Evolutionary conservation across 2,329 filamentous ascomycete species (phyloP).

Genomic region (Sarocladium kiliense): DNA sequence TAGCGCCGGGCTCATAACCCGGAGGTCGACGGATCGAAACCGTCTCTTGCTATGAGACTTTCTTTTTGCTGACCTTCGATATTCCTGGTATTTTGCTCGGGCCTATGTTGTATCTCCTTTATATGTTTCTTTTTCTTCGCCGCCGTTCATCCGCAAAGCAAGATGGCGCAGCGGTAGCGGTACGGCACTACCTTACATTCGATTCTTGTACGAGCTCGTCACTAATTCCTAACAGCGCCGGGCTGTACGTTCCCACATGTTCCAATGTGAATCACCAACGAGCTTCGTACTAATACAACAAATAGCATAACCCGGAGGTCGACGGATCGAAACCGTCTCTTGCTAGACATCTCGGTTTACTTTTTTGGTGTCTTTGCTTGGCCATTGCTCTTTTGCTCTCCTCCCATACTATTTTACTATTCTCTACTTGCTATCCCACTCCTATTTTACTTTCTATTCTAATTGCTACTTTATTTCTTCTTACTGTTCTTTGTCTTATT

Average conservation of each 20-base stretch:
- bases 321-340: conserved; percentile 4
- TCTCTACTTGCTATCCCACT: too few species aligned
- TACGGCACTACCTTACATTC: neutral
- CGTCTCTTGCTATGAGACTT: conserved; percentile 6
- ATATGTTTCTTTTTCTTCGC: neutral
- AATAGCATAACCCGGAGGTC: conserved; percentile 1
- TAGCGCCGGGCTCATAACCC: conserved; percentile 6
- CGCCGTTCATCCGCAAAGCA: neutral
- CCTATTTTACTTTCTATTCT: too few species aligned
- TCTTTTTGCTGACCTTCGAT: neutral
- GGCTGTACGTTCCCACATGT: neutral
- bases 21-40: conserved; percentile 8
- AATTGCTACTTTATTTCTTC: too few species aligned
- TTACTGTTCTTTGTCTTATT: too few species aligned
- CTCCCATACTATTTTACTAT: neutral
- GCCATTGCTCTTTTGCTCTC: too few species aligned
- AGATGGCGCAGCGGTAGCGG: neutral
- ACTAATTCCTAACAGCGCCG: neutral
- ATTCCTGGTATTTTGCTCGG: neutral
- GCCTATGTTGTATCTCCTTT: neutral
- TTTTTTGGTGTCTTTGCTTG: too few species aligned
- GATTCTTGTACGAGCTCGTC: neutral
- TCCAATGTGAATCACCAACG: too few species aligned
- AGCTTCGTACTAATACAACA: too few species aligned
- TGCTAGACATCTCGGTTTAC: neutral